These are phyloP conservation scores for Boeremia exigua DNA, from an alignment of 2,329 filamentous ascomycete genomes.

Conservation along the genomic window DNA sequence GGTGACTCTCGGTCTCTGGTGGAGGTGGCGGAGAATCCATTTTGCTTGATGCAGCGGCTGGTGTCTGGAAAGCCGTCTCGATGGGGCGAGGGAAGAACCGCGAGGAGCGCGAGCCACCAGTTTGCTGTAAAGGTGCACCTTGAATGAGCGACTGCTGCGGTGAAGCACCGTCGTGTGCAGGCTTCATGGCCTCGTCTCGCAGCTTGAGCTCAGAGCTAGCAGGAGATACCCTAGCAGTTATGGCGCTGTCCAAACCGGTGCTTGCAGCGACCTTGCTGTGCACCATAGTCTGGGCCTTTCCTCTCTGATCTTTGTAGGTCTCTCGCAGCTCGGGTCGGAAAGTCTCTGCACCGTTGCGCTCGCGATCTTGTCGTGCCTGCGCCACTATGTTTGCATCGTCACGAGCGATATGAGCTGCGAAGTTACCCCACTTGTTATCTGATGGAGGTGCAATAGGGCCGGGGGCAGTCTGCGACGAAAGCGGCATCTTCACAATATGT, in stretches of 20 bases:
- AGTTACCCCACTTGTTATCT: slow-evolving; percentile 43
- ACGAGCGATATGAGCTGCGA: slow-evolving; percentile 36
- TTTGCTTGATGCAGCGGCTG: slow-evolving; percentile 26
- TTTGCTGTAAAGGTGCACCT: slow-evolving; percentile 33
- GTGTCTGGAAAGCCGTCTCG: slow-evolving; percentile 29
- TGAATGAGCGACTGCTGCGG: slow-evolving; percentile 30
- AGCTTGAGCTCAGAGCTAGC: slow-evolving; percentile 24
- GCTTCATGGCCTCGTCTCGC: slow-evolving; percentile 37
- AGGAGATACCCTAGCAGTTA: slow-evolving; percentile 22
- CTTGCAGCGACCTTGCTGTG: slow-evolving; percentile 34
- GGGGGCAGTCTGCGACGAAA: slow-evolving; percentile 18
- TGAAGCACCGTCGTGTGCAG: slow-evolving; percentile 29
- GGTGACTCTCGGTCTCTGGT: slow-evolving; percentile 75
- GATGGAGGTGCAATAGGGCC: slow-evolving; percentile 41
- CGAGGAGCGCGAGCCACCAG: slow-evolving; percentile 39
- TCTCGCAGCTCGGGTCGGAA: slow-evolving; percentile 44
- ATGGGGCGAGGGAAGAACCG: slow-evolving; percentile 47
- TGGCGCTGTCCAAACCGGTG: slow-evolving; percentile 12
- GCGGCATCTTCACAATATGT: slow-evolving; percentile 25
- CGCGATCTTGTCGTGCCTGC: slow-evolving; percentile 37
- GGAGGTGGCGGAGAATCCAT: slow-evolving; percentile 57
- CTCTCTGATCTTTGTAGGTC: slow-evolving; percentile 39
- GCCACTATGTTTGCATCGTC: slow-evolving; percentile 35
- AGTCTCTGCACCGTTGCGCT: slow-evolving; percentile 34
- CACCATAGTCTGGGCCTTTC: slow-evolving; percentile 38